Evolutionary conservation across 2,329 filamentous ascomycete species (phyloP).

Genomic region (Pestalotiopsis sp.): DNA sequence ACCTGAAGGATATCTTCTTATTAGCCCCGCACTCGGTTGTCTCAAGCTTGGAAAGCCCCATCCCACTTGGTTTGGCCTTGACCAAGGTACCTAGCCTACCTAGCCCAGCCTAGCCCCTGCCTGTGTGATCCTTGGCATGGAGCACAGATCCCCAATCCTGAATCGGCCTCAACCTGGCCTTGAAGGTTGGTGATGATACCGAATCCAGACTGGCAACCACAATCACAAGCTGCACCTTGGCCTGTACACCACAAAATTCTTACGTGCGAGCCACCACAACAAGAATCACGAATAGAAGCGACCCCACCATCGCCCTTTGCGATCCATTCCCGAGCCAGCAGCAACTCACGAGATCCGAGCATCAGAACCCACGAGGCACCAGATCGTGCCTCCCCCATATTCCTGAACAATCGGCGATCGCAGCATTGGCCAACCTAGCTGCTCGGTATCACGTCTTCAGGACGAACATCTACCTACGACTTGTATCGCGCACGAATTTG

Average conservation of each 20-base stretch:
- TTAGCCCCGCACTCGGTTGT: not conserved
- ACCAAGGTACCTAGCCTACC: not conserved
- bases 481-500: not conserved
- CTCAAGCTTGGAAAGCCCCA: not conserved
- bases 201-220: not conserved
- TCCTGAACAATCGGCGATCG: not conserved
- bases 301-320: not conserved
- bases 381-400: not conserved
- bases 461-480: not conserved
- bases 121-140: constrained; percentile 6
- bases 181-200: not conserved
- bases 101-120: not conserved
- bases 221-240: not conserved
- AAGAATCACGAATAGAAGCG: not conserved
- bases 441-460: not conserved
- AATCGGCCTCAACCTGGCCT: not conserved
- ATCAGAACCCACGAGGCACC: not conserved
- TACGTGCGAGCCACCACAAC: not conserved
- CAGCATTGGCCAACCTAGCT: not conserved
- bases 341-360: not conserved
- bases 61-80: constrained; percentile 1
- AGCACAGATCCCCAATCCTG: constrained; percentile 9
- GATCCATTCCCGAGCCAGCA: not conserved
- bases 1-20: too few relatives aligned
- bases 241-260: not conserved